These are phyloP conservation scores for Tylopilus plumbeoviolaceoides DNA, from an alignment of 768 basidiomycete genomes.

Conservation along the genomic window DNA sequence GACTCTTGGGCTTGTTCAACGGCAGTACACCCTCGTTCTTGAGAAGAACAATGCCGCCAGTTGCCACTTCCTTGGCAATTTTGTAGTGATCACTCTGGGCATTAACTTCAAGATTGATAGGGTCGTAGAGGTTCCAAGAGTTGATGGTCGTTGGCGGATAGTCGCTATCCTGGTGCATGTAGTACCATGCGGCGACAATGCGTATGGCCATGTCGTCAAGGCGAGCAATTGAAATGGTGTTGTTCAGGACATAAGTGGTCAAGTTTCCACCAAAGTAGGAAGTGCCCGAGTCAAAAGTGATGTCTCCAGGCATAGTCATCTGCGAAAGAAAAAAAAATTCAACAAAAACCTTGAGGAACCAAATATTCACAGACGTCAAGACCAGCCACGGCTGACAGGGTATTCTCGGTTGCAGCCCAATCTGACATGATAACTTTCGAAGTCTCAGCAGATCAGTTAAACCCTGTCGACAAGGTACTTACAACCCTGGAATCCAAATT, in stretches of 20 bases:
- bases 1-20: constrained; percentile 51
- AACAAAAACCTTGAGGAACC: neutral
- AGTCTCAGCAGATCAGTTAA: neutral
- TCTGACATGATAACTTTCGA: constrained; percentile 51
- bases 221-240: constrained; percentile 52
- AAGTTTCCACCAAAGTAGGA: constrained; percentile 60
- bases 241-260: constrained; percentile 54
- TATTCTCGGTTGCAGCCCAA: constrained; percentile 55
- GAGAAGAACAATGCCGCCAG: constrained; percentile 61
- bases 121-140: constrained; percentile 26
- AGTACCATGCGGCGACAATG: constrained; percentile 62
- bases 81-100: constrained; percentile 53
- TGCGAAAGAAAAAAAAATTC: constrained; percentile 19
- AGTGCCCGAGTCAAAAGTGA: constrained; percentile 34
- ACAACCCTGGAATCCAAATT: constrained; percentile 68
- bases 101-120: constrained; percentile 42
- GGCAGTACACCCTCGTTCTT: constrained; percentile 64
- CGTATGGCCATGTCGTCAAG: constrained; percentile 72
- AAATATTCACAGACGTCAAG: constrained; percentile 47
- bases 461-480: constrained; percentile 1
- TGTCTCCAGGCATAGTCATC: constrained; percentile 76
- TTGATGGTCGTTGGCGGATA: constrained; percentile 27
- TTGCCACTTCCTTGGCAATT: constrained; percentile 58
- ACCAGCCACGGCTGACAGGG: constrained; percentile 52
- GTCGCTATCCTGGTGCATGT: constrained; percentile 30